Percentiles rank a stretch among this genome's conserved stretches.
phyloP scores from a whole-genome alignment of 805 yeast species.

The Naumovozyma dairenensis region DNA sequence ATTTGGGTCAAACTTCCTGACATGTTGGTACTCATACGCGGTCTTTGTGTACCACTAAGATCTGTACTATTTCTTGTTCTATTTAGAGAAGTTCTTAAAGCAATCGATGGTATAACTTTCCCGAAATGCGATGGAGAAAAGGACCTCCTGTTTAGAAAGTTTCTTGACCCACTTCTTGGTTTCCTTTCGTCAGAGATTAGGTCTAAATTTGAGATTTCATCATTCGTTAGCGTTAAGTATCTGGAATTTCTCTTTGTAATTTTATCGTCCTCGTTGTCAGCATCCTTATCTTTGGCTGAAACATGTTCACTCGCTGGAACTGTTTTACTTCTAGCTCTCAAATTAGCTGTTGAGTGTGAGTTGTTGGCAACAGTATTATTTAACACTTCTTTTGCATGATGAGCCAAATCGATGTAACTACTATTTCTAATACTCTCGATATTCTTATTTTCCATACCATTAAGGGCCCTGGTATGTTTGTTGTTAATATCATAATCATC shows the following conservation, averaged over 20 bases:
- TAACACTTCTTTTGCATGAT: conserved; percentile 5
- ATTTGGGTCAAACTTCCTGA: conserved; percentile 11
- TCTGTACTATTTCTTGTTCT: conserved; percentile 10
- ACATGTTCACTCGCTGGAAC: conserved; percentile 11
- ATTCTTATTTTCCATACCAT: neutral
- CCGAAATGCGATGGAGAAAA: conserved; percentile 21
- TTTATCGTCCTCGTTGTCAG: conserved; percentile 2
- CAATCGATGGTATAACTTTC: conserved; percentile 14
- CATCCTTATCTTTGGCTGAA: neutral
- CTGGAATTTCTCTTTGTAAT: conserved; percentile 9
- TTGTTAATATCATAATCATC: conserved; percentile 1
- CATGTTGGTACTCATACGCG: conserved; percentile 14
- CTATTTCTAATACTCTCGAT: conserved; percentile 7
- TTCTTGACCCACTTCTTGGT: conserved; percentile 21
- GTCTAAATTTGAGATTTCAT: conserved; percentile 4
- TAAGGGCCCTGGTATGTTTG: neutral
- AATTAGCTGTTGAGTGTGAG: no score
- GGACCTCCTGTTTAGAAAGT: conserved; percentile 21
- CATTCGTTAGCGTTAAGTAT: conserved; percentile 10
- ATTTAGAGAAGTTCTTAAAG: conserved; percentile 11
- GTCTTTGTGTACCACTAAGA: conserved; percentile 2
- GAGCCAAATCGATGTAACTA: conserved; percentile 9
- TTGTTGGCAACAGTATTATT: neutral
- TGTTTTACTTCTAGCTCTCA: conserved; percentile 20
- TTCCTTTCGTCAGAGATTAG: conserved; percentile 12